Percentiles rank a stretch among this genome's conserved stretches.
These are phyloP conservation scores for Neoascochyta sp. DNA, from an alignment of 2,329 filamentous ascomycete genomes.

Conservation along the genomic window DNA sequence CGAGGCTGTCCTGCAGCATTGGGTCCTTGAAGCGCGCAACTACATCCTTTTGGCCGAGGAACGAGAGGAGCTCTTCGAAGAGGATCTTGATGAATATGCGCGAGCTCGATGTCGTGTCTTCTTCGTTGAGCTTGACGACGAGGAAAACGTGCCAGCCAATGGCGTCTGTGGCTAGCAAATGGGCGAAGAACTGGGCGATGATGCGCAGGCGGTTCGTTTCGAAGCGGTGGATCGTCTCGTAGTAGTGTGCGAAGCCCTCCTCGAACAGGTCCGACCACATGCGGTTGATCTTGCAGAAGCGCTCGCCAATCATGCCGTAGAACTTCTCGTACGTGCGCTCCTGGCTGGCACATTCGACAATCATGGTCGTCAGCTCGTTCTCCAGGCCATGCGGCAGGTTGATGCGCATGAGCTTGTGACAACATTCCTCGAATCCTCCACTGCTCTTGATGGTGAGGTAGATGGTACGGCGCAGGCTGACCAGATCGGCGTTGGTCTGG, in stretches of 20 bases:
- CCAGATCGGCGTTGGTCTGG: conserved; percentile 91
- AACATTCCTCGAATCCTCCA: conserved; percentile 92
- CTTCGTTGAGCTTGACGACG: conserved; percentile 85
- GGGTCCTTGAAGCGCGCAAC: conserved; percentile 72
- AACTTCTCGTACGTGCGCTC: conserved; percentile 98
- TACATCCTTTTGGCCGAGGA: conserved; percentile 77
- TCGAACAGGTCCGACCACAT: conserved; percentile 94
- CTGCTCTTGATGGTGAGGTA: conserved; percentile 98
- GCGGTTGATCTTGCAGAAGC: conserved; percentile 92
- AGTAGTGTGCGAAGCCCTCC: conserved; percentile 84
- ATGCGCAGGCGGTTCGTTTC: conserved; percentile 95
- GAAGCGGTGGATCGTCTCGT: conserved; percentile 94
- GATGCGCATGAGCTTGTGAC: conserved; percentile 89
- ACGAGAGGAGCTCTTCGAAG: conserved; percentile 86
- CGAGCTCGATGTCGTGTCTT: conserved; percentile 92
- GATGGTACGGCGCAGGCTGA: conserved; percentile 88
- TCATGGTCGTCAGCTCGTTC: conserved; percentile 88
- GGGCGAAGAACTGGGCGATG: conserved; percentile 90
- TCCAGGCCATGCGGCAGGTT: conserved; percentile 84
- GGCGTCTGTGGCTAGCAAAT: conserved; percentile 81
- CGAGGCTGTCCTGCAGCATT: conserved; percentile 70
- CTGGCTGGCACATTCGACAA: conserved; percentile 94
- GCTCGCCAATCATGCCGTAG: conserved; percentile 88
- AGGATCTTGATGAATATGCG: conserved; percentile 99
- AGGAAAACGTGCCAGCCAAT: conserved; percentile 90